Evolutionary conservation across 805 yeast species (phyloP).

Genomic region (Teunomyces panamensis): DNA sequence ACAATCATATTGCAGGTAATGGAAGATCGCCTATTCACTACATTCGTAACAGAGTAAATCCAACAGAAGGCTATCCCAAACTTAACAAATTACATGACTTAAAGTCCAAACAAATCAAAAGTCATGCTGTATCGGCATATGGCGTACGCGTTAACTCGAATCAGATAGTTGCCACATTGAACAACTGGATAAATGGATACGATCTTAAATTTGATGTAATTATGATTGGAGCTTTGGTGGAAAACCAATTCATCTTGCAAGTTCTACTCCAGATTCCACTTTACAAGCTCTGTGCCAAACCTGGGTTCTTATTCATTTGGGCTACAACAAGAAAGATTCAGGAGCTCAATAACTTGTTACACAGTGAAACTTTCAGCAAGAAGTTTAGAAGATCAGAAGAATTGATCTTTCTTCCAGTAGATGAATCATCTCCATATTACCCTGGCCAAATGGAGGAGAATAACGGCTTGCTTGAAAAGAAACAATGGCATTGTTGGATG

Average conservation of each 20-base stretch:
- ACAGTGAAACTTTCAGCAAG: constrained; percentile 48
- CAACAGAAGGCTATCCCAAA: constrained; percentile 85
- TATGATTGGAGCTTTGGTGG: constrained; percentile 85
- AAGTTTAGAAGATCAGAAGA: constrained; percentile 89
- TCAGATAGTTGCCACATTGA: constrained; percentile 55
- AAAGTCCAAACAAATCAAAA: constrained; percentile 55
- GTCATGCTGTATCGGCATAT: constrained; percentile 58
- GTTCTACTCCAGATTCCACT: constrained; percentile 65
- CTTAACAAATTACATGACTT: constrained; percentile 63
- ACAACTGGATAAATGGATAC: constrained; percentile 58
- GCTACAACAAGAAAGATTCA: constrained; percentile 71
- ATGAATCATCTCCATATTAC: constrained; percentile 59
- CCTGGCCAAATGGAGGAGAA: constrained; percentile 47
- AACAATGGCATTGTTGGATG: constrained; percentile 98
- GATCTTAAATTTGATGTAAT: constrained; percentile 78
- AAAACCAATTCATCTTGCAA: constrained; percentile 66
- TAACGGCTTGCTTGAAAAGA: constrained; percentile 51
- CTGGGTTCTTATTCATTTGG: constrained; percentile 88
- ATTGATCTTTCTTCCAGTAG: constrained; percentile 74
- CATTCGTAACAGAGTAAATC: constrained; percentile 62
- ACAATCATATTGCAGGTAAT: constrained; percentile 57
- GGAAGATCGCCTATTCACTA: constrained; percentile 60
- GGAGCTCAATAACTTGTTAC: constrained; percentile 55
- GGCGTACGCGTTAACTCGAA: constrained; percentile 58
- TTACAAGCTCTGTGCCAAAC: constrained; percentile 71